Percentiles rank a stretch among this genome's conserved stretches.
Conservation (phyloP, 2,329 filamentous ascomycete genomes). For the Ceratocystis papillata region DNA sequence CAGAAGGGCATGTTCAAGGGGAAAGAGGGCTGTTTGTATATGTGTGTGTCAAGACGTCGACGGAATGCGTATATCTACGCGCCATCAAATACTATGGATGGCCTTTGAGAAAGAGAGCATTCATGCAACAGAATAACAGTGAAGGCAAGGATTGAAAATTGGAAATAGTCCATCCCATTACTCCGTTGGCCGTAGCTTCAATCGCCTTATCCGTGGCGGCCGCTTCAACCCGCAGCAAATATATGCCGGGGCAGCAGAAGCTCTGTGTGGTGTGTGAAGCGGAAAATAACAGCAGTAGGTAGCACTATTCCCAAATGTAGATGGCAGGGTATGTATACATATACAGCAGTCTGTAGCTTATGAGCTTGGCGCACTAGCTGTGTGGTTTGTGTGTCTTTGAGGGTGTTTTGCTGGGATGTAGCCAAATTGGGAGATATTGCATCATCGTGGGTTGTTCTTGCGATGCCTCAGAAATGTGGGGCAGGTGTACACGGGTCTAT, state of each 20-base stretch:
- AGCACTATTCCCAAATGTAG: background rate
- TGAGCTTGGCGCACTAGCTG: background rate
- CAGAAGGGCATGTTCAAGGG: background rate
- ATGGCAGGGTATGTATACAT: background rate
- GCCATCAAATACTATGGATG: background rate
- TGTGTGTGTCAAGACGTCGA: background rate
- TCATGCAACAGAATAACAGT: background rate
- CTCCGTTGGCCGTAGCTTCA: conserved; percentile 4
- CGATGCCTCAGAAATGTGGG: conserved; percentile 30
- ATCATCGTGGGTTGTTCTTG: conserved; percentile 39
- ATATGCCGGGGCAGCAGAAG: conserved; percentile 1
- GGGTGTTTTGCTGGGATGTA: background rate
- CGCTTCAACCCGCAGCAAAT: background rate
- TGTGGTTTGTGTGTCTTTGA: background rate
- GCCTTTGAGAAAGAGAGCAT: background rate
- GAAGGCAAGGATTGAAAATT: background rate
- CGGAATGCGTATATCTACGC: background rate
- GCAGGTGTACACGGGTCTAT: background rate
- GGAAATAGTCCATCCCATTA: background rate
- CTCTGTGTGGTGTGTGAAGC: background rate
- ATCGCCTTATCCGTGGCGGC: background rate
- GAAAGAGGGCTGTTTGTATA: background rate
- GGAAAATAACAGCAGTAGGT: background rate
- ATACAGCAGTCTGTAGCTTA: background rate
- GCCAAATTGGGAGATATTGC: conserved; percentile 51